Evolutionary conservation across 768 basidiomycete species (phyloP).

Genomic region (Clitopilus hobsonii): DNA sequence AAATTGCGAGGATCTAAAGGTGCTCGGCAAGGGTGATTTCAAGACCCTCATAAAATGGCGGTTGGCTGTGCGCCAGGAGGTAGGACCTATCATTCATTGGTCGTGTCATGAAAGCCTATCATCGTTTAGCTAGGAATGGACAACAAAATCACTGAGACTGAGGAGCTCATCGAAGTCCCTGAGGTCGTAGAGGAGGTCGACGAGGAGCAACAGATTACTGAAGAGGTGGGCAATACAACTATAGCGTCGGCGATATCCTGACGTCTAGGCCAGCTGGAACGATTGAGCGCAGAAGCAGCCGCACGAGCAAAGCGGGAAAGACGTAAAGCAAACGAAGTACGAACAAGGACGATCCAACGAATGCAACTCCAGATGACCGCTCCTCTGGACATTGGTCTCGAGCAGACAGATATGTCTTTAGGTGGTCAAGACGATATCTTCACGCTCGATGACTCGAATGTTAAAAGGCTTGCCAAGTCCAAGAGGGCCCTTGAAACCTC

Average conservation of each 20-base stretch:
- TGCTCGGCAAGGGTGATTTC: slow-evolving; percentile 97
- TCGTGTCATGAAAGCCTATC: neutral
- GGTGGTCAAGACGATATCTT: slow-evolving; percentile 87
- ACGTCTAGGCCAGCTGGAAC: slow-evolving; percentile 59
- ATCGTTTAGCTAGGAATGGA: slow-evolving; percentile 72
- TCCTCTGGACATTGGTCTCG: slow-evolving; percentile 92
- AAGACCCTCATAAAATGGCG: slow-evolving; percentile 92
- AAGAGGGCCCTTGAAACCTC: slow-evolving; percentile 31
- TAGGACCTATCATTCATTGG: slow-evolving; percentile 22
- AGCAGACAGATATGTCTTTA: slow-evolving; percentile 72
- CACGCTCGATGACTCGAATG: slow-evolving; percentile 60
- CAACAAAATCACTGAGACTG: slow-evolving; percentile 64
- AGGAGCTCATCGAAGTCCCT: slow-evolving; percentile 71
- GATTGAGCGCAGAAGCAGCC: slow-evolving; percentile 71
- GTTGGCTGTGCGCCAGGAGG: slow-evolving; percentile 81
- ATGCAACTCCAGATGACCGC: slow-evolving; percentile 98
- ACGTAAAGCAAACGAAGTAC: slow-evolving; percentile 84
- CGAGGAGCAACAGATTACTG: slow-evolving; percentile 85
- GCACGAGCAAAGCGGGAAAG: slow-evolving; percentile 76
- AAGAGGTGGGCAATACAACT: slow-evolving; percentile 48
- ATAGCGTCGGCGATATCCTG: neutral
- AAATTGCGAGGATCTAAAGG: slow-evolving; percentile 92
- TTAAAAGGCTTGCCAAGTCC: slow-evolving; percentile 38
- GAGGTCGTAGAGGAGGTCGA: slow-evolving; percentile 68
- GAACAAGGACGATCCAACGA: slow-evolving; percentile 81